Evolutionary conservation across 2,329 filamentous ascomycete species (phyloP).

Genomic region (Pyrenochaeta sp.): DNA sequence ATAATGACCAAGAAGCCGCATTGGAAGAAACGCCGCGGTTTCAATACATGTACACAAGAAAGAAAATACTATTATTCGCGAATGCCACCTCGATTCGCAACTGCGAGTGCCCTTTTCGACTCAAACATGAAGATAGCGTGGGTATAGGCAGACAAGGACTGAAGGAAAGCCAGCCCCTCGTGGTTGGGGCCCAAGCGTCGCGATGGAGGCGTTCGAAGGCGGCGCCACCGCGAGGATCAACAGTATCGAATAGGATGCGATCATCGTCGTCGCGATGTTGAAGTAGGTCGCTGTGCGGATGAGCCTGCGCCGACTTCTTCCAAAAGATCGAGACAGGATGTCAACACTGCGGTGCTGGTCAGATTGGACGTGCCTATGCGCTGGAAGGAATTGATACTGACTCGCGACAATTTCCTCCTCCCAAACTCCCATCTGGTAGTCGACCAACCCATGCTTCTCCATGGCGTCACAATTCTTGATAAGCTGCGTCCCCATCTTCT

Average conservation of each 20-base stretch:
- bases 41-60: slow-evolving; percentile 40
- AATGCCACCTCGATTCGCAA: slow-evolving; percentile 10
- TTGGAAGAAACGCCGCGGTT: slow-evolving; percentile 21
- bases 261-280: slow-evolving; percentile 46
- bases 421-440: slow-evolving; percentile 97
- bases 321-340: slow-evolving; percentile 62
- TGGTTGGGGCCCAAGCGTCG: slow-evolving; percentile 21
- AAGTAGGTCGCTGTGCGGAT: slow-evolving; percentile 38
- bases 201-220: slow-evolving; percentile 14
- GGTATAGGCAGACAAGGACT: slow-evolving; percentile 11
- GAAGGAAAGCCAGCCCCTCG: slow-evolving; percentile 13
- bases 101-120: slow-evolving; percentile 2
- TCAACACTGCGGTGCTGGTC: slow-evolving; percentile 54
- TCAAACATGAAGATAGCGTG: slow-evolving; percentile 19
- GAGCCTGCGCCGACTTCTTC: slow-evolving; percentile 50
- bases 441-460: slow-evolving; percentile 90
- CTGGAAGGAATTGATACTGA: slow-evolving; percentile 57
- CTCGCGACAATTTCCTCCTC: slow-evolving; percentile 88
- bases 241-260: slow-evolving; percentile 10
- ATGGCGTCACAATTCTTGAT: slow-evolving; percentile 83
- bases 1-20: slow-evolving; percentile 19
- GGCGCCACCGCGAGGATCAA: slow-evolving; percentile 21
- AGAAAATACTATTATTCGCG: slow-evolving; percentile 11
- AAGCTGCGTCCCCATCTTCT: slow-evolving; percentile 82
- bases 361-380: too few relatives aligned